These are phyloP conservation scores for Salisapilia sapeloensis DNA, from an alignment of 352 stramenopile species.

Conservation along the genomic window DNA sequence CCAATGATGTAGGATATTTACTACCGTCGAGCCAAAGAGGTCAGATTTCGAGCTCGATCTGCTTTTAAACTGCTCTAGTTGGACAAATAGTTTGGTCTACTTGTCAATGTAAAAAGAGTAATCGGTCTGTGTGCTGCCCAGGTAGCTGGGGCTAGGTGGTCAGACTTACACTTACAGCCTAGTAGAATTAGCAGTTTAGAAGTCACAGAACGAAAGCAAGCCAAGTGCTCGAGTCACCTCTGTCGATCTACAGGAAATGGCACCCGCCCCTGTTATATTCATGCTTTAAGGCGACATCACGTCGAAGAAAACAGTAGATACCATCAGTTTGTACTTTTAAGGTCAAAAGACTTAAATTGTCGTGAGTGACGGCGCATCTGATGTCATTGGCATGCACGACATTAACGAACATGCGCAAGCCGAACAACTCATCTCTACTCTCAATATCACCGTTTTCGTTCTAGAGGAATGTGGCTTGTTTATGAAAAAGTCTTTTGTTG, in stretches of 20 bases:
- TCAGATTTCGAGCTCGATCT: constrained; percentile 92
- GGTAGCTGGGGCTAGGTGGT: constrained; percentile 98
- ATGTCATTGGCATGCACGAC: constrained; percentile 99
- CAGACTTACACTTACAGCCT: constrained; percentile 81
- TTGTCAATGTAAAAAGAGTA: constrained; percentile 66
- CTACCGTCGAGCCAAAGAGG: constrained; percentile 89
- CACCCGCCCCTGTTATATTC: constrained; percentile 91
- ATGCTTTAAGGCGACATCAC: constrained; percentile 96
- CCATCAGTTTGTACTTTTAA: constrained; percentile 91
- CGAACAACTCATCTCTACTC: constrained; percentile 91
- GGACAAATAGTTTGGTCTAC: constrained; percentile 95
- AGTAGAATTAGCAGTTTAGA: no score
- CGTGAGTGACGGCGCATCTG: constrained; percentile 96
- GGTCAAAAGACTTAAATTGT: constrained; percentile 93
- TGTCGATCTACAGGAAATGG: constrained; percentile 99
- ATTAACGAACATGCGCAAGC: constrained; percentile 97
- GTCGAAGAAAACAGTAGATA: constrained; percentile 86
- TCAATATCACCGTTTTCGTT: constrained; percentile 96
- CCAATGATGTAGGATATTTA: constrained; percentile 60
- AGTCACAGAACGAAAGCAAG: constrained; percentile 7
- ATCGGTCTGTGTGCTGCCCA: constrained; percentile 98
- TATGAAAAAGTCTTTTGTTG: constrained; percentile 98
- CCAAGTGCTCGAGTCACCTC: constrained; percentile 87
- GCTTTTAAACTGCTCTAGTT: constrained; percentile 99
- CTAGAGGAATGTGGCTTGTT: constrained; percentile 90